Conservation (phyloP, 495 filamentous ascomycete genomes). For the Rhypophila decipiens region DNA sequence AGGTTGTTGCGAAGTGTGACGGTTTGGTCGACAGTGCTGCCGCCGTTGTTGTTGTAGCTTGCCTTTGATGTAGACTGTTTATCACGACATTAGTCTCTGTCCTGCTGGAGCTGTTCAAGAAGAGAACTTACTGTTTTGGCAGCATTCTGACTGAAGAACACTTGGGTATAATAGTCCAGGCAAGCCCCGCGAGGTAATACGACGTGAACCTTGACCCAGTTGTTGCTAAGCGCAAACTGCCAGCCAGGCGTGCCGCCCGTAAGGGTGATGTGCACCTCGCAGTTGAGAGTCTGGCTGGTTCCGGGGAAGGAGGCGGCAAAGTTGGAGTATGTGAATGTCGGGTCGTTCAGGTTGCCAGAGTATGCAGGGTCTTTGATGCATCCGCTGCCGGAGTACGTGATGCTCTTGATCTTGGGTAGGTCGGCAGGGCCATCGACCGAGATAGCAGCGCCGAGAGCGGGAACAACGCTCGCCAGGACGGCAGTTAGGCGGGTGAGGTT, state of each 20-base stretch:
- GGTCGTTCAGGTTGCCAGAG: slow-evolving; percentile 29
- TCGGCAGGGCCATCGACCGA: slow-evolving; percentile 16
- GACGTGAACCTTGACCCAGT: slow-evolving; percentile 26
- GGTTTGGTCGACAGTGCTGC: slow-evolving; percentile 21
- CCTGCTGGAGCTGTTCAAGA: not conserved
- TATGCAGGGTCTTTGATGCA: slow-evolving; percentile 28
- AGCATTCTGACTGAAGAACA: slow-evolving; percentile 36
- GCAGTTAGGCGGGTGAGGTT: slow-evolving; percentile 17
- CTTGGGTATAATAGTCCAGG: slow-evolving; percentile 31
- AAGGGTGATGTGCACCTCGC: slow-evolving; percentile 33
- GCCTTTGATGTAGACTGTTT: not conserved
- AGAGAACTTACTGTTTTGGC: slow-evolving; percentile 25
- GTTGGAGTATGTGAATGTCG: slow-evolving; percentile 24
- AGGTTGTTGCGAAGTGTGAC: slow-evolving; percentile 25
- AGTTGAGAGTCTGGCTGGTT: slow-evolving; percentile 27
- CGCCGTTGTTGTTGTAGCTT: slow-evolving; percentile 12
- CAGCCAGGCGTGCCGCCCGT: slow-evolving; percentile 30
- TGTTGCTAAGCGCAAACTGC: slow-evolving; percentile 34
- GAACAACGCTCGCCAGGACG: too few relatives aligned
- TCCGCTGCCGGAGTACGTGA: slow-evolving; percentile 34
- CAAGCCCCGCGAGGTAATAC: slow-evolving; percentile 25
- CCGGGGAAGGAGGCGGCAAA: slow-evolving; percentile 27
- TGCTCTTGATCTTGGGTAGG: slow-evolving; percentile 22
- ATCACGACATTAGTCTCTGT: not conserved
- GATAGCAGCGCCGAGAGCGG: not conserved